Evolutionary conservation across 768 basidiomycete genomes (phyloP).

Genomic region (Termitomyces heimii): DNA sequence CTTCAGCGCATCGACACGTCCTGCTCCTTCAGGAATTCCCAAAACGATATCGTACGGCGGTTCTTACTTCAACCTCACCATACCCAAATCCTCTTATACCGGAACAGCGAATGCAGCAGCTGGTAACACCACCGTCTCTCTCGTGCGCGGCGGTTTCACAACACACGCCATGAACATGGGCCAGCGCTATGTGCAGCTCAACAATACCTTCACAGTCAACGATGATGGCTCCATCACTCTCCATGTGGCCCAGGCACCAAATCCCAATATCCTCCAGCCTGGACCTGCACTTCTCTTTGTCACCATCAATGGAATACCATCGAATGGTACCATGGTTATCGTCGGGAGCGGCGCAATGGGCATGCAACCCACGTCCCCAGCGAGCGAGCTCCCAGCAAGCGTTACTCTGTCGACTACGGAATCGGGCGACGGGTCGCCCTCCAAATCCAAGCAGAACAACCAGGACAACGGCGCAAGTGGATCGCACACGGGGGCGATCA

Average conservation of each 20-base stretch:
- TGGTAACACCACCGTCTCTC: slow-evolving; percentile 66
- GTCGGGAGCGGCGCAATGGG: slow-evolving; percentile 65
- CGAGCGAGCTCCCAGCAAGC: slow-evolving; percentile 43
- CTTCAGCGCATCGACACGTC: slow-evolving; percentile 65
- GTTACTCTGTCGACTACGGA: slow-evolving; percentile 38
- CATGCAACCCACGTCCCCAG: slow-evolving; percentile 40
- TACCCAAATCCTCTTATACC: slow-evolving; percentile 61
- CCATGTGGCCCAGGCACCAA: slow-evolving; percentile 79
- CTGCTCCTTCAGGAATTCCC: slow-evolving; percentile 65
- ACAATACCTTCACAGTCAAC: slow-evolving; percentile 71
- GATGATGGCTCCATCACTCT: slow-evolving; percentile 68
- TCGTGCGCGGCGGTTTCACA: slow-evolving; percentile 79
- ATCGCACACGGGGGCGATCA: slow-evolving; percentile 36
- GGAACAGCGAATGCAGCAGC: slow-evolving; percentile 66
- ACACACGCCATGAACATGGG: slow-evolving; percentile 90
- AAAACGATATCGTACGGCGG: slow-evolving; percentile 80
- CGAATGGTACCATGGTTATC: slow-evolving; percentile 58
- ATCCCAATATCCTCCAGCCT: slow-evolving; percentile 80
- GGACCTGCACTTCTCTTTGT: slow-evolving; percentile 72
- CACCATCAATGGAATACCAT: slow-evolving; percentile 69
- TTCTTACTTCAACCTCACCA: slow-evolving; percentile 63
- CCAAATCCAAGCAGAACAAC: slow-evolving; percentile 6
- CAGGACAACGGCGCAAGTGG: slow-evolving; percentile 11
- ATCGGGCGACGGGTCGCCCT: slow-evolving; percentile 19
- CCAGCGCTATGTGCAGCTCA: slow-evolving; percentile 68